Base-by-base conservation (phyloP, 768 basidiomycete genomes). In the Boletus sp. region DNA sequence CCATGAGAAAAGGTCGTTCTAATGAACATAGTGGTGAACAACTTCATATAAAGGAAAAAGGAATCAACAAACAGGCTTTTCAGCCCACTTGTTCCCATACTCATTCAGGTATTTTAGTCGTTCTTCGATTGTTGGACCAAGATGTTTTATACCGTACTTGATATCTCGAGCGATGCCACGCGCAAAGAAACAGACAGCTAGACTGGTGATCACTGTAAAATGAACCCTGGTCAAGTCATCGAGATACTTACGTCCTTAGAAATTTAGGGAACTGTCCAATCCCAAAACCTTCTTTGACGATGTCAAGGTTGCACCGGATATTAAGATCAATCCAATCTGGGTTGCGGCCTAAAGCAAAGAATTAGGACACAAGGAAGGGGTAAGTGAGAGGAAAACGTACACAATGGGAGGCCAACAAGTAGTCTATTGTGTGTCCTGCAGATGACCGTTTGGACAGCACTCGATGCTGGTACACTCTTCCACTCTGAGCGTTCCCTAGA, bases 401-500 rank as follows among this genome's bases (percentile, higher is more conserved):
- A 44, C 42, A 44, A 28, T 12, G 42, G 42, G 24, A 44, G 42
- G 18, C 42, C 42, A 7, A 44, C 42, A 5, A 44, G 20, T 28
- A 28, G 10, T 10, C 42, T 44, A 8, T 44, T 44, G 42, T 12
- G 52, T 2, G 73, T 67, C 35, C 78, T 72, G 36, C 73, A 71
- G 11, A 83, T 65, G 15, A 83, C 67, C 35, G 66, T 59, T 56
- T 64, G 68, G 3, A 73, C 55, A 0, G 59, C 58, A 7, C 68
- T 59, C 6, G 70, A 33, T 2, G 59, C 68, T 0, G 64, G 57
- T 11, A 79, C 52, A 2, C 59, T 57, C 17, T 64, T 65, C 81
- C 80, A 83, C 28, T 78, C 78, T 80, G 47, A 17, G 14, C 20
- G n/a, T 5, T 24, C 18, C 10, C 7, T 17, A 18, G 8, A 14